phyloP scores from a whole-genome alignment of 2,329 filamentous ascomycete species.

The Blumeria hordei region DNA sequence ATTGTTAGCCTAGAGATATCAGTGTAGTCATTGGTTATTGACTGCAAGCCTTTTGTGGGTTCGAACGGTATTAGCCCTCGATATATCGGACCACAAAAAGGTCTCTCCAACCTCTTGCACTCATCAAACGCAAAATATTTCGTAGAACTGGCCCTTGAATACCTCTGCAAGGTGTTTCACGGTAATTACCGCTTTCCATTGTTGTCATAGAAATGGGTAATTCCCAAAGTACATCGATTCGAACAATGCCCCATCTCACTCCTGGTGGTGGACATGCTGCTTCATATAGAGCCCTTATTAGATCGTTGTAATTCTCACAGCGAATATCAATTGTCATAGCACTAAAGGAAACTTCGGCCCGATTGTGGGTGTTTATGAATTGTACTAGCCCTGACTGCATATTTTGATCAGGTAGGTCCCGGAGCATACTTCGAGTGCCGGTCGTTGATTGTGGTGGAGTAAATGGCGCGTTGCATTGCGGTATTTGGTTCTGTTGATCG shows the following conservation, averaged over 20 bases:
- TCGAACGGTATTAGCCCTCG: neutral
- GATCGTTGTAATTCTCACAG: neutral
- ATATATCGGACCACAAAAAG: neutral
- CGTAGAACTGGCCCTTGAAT: neutral
- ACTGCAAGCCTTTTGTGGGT: too few species aligned
- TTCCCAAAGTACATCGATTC: neutral
- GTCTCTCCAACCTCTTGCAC: neutral
- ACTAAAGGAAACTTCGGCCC: neutral
- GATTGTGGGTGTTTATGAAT: neutral
- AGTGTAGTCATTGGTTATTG: too few species aligned
- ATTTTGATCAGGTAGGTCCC: neutral
- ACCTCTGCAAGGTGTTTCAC: neutral
- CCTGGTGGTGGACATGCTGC: neutral
- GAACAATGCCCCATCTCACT: neutral
- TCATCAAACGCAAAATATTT: neutral
- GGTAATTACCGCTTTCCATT: neutral
- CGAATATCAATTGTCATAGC: neutral
- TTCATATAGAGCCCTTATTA: neutral
- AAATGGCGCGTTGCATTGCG: neutral
- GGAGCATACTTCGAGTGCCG: neutral
- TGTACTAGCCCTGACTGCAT: neutral
- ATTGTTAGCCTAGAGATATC: too few species aligned
- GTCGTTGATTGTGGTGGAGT: neutral
- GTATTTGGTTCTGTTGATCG: neutral
- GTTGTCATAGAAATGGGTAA: neutral